Evolutionary conservation across 164 flowering plant genomes (phyloP).

Genomic region (Vitis amurensis): DNA sequence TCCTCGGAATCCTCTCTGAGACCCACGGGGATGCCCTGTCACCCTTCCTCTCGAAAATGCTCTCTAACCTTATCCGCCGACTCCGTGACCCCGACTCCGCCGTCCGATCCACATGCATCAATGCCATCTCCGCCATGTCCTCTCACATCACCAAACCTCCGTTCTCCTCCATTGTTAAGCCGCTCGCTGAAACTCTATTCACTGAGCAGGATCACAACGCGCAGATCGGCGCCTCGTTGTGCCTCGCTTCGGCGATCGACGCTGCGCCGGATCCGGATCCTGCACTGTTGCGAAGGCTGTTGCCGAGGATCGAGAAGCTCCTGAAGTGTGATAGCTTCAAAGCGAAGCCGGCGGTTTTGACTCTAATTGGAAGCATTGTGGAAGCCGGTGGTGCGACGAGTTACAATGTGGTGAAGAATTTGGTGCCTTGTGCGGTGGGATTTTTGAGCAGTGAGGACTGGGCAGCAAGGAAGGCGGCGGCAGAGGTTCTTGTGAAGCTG

Average conservation of each 20-base stretch:
- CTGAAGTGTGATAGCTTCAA: constrained; percentile 58
- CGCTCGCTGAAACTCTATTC: constrained; percentile 60
- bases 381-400: constrained; percentile 45
- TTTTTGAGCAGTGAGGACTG: constrained; percentile 79
- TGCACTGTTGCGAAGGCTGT: constrained; percentile 41
- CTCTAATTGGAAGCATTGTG: constrained; percentile 62
- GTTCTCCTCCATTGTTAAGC: constrained; percentile 53
- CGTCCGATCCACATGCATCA: constrained; percentile 66
- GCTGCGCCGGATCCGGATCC: constrained; percentile 59
- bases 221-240: constrained; percentile 77
- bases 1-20: constrained; percentile 53
- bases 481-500: constrained; percentile 66
- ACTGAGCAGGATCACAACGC: constrained; percentile 69
- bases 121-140: constrained; percentile 46
- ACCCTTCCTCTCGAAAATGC: constrained; percentile 61
- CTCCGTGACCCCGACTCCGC: constrained; percentile 76
- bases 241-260: constrained; percentile 72
- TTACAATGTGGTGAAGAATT: constrained; percentile 30
- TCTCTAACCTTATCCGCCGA: constrained; percentile 51
- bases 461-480: constrained; percentile 84
- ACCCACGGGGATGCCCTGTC: constrained; percentile 53
- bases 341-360: constrained; percentile 68
- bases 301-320: constrained; percentile 67
- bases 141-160: constrained; percentile 42
- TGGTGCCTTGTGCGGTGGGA: constrained; percentile 49